Evolutionary conservation across 202 grass and related monocot species (phyloP).

Genomic region (Saccharum hybrid): DNA sequence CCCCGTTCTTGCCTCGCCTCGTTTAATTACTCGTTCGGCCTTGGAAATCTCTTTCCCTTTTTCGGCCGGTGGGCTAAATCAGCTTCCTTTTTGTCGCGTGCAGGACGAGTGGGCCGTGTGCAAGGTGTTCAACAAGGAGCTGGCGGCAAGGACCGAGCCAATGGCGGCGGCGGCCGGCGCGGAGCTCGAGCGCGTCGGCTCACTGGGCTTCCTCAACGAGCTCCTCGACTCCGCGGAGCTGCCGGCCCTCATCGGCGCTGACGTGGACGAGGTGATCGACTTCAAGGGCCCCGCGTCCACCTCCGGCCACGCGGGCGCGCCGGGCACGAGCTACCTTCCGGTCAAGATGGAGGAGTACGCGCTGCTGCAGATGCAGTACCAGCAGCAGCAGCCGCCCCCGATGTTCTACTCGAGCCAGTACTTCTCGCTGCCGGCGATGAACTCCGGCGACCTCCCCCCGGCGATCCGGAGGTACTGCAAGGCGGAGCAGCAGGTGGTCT

Average conservation of each 20-base stretch:
- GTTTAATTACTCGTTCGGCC: not conserved
- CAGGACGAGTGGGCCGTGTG: slow-evolving; percentile 84
- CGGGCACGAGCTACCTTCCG: slow-evolving; percentile 30
- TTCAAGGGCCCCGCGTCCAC: slow-evolving; percentile 39
- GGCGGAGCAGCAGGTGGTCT: slow-evolving; percentile 62
- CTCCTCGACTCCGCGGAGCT: slow-evolving; percentile 52
- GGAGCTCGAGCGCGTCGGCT: slow-evolving; percentile 40
- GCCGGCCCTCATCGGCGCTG: slow-evolving; percentile 49
- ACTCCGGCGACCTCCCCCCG: slow-evolving; percentile 35
- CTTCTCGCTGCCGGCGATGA: slow-evolving; percentile 55
- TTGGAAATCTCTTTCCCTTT: not conserved
- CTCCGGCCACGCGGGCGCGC: not conserved
- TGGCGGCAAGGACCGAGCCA: slow-evolving; percentile 41
- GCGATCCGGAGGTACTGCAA: slow-evolving; percentile 69
- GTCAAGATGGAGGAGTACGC: slow-evolving; percentile 43
- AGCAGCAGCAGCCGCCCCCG: not conserved
- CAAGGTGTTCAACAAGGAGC: slow-evolving; percentile 75
- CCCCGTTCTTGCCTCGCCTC: not conserved
- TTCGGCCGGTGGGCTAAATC: not conserved
- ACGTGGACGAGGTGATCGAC: slow-evolving; percentile 41
- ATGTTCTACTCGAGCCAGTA: slow-evolving; percentile 49
- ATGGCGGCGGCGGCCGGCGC: slow-evolving; percentile 23
- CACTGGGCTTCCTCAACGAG: slow-evolving; percentile 44
- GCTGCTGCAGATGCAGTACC: slow-evolving; percentile 38
- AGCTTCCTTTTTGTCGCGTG: not conserved